Evolutionary conservation across 257 asterid genomes (phyloP).

Genomic region (Ilex asprella): DNA sequence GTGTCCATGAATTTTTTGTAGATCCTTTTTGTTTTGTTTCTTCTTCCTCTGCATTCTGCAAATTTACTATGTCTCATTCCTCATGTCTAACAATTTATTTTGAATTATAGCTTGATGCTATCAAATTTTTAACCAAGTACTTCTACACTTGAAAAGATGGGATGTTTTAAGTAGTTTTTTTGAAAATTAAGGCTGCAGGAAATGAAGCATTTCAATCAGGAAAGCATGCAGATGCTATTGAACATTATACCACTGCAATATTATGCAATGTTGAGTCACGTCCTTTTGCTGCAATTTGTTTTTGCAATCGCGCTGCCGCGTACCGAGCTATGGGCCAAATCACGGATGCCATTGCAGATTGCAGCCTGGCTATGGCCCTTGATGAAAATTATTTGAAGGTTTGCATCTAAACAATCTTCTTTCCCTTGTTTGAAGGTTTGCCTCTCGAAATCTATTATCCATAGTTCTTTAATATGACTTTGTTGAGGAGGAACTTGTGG

Average conservation of each 20-base stretch:
- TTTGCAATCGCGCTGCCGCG: constrained; percentile 95
- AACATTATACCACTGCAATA: constrained; percentile 81
- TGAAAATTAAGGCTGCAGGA: constrained; percentile 63
- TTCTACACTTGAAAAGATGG: background rate
- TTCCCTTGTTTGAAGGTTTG: constrained; percentile 2
- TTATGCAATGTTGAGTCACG: constrained; percentile 79
- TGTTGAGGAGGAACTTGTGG: background rate
- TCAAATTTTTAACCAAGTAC: background rate
- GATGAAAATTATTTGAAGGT: constrained; percentile 84
- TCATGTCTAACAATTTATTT: background rate
- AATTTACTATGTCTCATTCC: too few species aligned
- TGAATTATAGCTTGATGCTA: background rate
- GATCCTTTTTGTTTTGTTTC: too few species aligned
- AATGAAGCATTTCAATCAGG: constrained; percentile 88
- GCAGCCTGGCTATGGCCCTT: constrained; percentile 91
- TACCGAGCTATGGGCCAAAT: constrained; percentile 83
- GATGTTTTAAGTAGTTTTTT: background rate
- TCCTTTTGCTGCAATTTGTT: constrained; percentile 89
- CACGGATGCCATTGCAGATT: constrained; percentile 88
- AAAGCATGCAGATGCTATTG: constrained; percentile 75
- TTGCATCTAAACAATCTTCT: background rate
- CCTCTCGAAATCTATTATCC: constrained; percentile 6
- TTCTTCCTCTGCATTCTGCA: too few species aligned
- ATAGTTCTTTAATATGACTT: constrained; percentile 8
- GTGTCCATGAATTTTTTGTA: too few species aligned